phyloP scores from a whole-genome alignment of 192 early-diverging fungal genomes.

The Backusella psychrophila region DNA sequence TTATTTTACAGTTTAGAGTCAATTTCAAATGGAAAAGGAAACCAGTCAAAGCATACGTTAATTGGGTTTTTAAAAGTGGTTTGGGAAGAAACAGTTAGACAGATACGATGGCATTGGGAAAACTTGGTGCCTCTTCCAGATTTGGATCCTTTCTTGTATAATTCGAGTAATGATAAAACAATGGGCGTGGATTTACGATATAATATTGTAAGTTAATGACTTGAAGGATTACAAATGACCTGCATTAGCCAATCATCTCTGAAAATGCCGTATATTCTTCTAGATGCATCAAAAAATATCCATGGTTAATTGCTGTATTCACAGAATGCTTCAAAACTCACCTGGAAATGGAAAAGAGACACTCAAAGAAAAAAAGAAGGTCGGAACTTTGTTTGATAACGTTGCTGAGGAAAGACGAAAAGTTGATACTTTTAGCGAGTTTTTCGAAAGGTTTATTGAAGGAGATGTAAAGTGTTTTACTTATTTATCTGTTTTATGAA shows the following conservation, averaged over 20 bases:
- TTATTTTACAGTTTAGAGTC: conserved; percentile 42
- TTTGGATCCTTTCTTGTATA: conserved; percentile 28
- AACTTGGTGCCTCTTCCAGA: conserved; percentile 52
- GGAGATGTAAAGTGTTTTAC: conserved; percentile 7
- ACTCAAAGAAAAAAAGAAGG: neutral
- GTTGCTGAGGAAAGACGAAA: neutral
- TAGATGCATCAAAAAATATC: conserved; percentile 69
- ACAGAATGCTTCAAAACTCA: conserved; percentile 32
- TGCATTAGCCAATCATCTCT: neutral
- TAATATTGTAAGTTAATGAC: conserved; percentile 40
- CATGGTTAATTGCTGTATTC: conserved; percentile 81
- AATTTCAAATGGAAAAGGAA: conserved; percentile 28
- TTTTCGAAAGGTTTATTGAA: conserved; percentile 14
- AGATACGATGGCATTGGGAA: conserved; percentile 66
- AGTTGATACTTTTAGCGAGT: conserved; percentile 2
- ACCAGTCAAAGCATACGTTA: conserved; percentile 20
- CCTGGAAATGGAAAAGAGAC: neutral
- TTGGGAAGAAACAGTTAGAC: conserved; percentile 62
- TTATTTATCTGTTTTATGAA: neutral
- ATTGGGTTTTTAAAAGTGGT: conserved; percentile 63
- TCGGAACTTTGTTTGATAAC: neutral
- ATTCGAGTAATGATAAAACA: conserved; percentile 11
- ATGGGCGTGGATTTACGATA: conserved; percentile 59
- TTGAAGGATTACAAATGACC: neutral
- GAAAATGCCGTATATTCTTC: neutral